Percentiles rank a stretch among this genome's conserved stretches.
phyloP scores from a whole-genome alignment of 352 stramenopile species.

The Globisporangium uncinulatum region DNA sequence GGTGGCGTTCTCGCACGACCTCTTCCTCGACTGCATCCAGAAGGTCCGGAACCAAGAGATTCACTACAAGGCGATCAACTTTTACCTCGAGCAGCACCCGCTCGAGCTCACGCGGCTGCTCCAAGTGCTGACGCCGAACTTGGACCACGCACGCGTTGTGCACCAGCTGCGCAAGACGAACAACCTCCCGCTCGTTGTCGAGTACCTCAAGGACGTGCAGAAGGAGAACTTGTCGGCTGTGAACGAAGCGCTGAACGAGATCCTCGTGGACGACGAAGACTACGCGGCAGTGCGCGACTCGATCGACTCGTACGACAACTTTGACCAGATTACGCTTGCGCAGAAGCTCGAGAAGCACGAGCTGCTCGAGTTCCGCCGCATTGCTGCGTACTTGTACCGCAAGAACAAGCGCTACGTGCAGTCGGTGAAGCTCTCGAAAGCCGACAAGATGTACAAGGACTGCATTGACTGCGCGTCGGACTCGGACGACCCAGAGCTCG shows the following conservation, averaged over 20 bases:
- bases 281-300: constrained; percentile 96
- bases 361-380: constrained; percentile 98
- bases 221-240: constrained; percentile 98
- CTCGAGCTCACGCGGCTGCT: constrained; percentile 96
- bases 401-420: constrained; percentile 99
- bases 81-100: constrained; percentile 98
- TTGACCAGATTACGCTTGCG: constrained; percentile 98
- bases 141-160: constrained; percentile 98
- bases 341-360: constrained; percentile 99
- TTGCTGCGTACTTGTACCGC: constrained; percentile 99
- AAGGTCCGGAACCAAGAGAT: constrained; percentile 99
- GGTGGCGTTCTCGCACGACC: constrained; percentile 95
- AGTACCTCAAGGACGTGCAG: constrained; percentile 98
- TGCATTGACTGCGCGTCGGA: constrained; percentile 98
- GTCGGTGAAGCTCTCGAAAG: constrained; percentile 98
- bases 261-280: constrained; percentile 96
- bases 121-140: constrained; percentile 96
- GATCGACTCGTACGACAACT: constrained; percentile 99
- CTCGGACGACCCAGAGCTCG: constrained; percentile 94
- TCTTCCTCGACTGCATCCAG: constrained; percentile 99
- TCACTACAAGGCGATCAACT: constrained; percentile 99
- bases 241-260: constrained; percentile 99
- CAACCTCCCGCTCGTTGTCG: constrained; percentile 95
- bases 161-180: constrained; percentile 97
- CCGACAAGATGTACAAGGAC: constrained; percentile 99